phyloP scores from a whole-genome alignment of 148 eudicot species.

The Pharnaceum exiguum region DNA sequence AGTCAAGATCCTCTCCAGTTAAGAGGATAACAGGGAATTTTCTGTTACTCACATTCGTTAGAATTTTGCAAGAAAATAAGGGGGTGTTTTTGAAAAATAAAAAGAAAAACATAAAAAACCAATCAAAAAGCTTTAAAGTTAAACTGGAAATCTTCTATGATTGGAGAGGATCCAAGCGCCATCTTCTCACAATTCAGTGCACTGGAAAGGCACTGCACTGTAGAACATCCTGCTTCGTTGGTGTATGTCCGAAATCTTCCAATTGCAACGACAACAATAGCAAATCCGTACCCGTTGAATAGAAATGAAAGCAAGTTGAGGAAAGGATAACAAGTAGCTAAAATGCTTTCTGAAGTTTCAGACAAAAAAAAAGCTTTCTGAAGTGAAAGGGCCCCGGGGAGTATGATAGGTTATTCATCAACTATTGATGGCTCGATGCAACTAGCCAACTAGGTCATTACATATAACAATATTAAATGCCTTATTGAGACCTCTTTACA shows the following conservation, averaged over 20 bases:
- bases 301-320: conserved; percentile 6
- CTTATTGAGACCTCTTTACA: conserved; percentile 4
- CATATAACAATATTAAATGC: conserved; percentile 15
- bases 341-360: background rate
- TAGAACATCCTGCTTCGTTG: background rate
- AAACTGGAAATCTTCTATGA: too few relatives aligned
- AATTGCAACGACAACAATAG: background rate
- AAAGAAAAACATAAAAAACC: too few relatives aligned
- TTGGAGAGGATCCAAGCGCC: too few relatives aligned
- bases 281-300: too few relatives aligned
- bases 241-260: background rate
- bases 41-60: too few relatives aligned
- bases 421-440: conserved; percentile 12
- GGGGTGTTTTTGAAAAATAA: too few relatives aligned
- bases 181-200: too few relatives aligned
- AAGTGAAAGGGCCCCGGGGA: background rate
- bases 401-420: background rate
- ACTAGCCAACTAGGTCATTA: conserved; percentile 11
- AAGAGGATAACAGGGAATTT: too few relatives aligned
- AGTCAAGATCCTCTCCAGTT: too few relatives aligned
- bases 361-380: background rate
- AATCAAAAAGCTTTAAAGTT: too few relatives aligned
- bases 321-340: background rate
- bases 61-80: too few relatives aligned
- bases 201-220: too few relatives aligned